phyloP scores from a whole-genome alignment of 495 filamentous ascomycete genomes.

The Apiosordaria backusii region DNA sequence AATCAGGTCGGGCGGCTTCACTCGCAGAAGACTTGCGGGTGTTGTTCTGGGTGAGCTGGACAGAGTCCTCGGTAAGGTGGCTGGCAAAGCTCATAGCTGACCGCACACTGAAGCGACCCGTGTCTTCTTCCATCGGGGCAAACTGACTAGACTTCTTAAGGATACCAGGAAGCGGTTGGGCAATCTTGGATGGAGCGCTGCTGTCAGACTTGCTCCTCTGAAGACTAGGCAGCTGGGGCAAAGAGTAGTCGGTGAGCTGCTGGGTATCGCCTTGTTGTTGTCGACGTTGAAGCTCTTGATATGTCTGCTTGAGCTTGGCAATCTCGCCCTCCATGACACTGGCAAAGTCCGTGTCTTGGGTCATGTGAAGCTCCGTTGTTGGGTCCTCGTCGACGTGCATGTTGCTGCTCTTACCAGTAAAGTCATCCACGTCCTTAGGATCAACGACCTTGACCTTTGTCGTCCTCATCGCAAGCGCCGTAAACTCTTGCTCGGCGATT shows the following conservation, averaged over 20 bases:
- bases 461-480: constrained; percentile 14
- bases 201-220: constrained; percentile 25
- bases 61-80: constrained; percentile 25
- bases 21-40: constrained; percentile 17
- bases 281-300: constrained; percentile 31
- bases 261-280: constrained; percentile 21
- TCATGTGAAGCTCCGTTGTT: constrained; percentile 41
- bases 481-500: constrained; percentile 33
- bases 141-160: constrained; percentile 46
- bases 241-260: constrained; percentile 26
- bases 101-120: constrained; percentile 43
- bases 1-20: constrained; percentile 22
- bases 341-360: constrained; percentile 40
- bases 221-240: constrained; percentile 20
- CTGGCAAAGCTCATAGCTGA: constrained; percentile 37
- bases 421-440: constrained; percentile 30
- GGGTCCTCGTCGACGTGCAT: constrained; percentile 39
- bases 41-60: constrained; percentile 11
- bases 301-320: constrained; percentile 35
- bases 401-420: constrained; percentile 28
- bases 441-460: constrained; percentile 38
- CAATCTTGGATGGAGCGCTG: constrained; percentile 22
- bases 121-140: constrained; percentile 32
- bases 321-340: constrained; percentile 42
- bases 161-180: constrained; percentile 34